Evolutionary conservation across 1,284 basidiomycete genomes (phyloP), one percentile per base, ranked within the genome.

Genomic region (Naganishia albida): DNA sequence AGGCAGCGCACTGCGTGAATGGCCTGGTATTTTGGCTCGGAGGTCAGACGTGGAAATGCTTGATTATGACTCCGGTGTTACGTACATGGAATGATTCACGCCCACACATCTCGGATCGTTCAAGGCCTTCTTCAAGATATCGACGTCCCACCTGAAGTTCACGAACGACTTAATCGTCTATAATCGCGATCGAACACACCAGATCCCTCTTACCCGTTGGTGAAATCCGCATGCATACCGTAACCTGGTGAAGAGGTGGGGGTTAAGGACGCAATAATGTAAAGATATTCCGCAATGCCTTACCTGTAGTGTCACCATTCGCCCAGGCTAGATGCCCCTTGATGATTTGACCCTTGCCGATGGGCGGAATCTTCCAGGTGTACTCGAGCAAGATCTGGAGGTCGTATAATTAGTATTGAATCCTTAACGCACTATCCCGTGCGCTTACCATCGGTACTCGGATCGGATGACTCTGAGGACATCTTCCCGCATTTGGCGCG

Each of bases 251-350:
- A 34, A 15, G 20, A 23, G 40, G 7, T 1, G 39, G 16, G 44
- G 12, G n/a, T n/a, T 39, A 2, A 53, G 16, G 2, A 53, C 16
- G 30, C 10, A n/a, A 3, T 53, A 18, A 8, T 18, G n/a, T 23
- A 12, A 2, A 13, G 26, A 20, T 16, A 12, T 6, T 8, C 34
- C 1, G n/a, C 16, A 18, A 10, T 2, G 28, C 7, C 57, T 40
- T 38, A 60, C 73, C 75, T 30, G 74, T 77, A 15, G 72, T 74
- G 62, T 77, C 75, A 12, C 75, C 75, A 52, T 74, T 75, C 20
- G 77, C 73, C 75, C 75, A 77, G 16, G 70, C 70, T 20, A 77
- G 67, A 30, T 76, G 69, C 2, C 72, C 72, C 28, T 43, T 30
- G 28, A 72, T 55, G 20, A 15, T 28, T 18, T 38, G 43, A 25